Evolutionary conservation across 768 basidiomycete species (phyloP).

Genomic region (Phanerochaete sordida): DNA sequence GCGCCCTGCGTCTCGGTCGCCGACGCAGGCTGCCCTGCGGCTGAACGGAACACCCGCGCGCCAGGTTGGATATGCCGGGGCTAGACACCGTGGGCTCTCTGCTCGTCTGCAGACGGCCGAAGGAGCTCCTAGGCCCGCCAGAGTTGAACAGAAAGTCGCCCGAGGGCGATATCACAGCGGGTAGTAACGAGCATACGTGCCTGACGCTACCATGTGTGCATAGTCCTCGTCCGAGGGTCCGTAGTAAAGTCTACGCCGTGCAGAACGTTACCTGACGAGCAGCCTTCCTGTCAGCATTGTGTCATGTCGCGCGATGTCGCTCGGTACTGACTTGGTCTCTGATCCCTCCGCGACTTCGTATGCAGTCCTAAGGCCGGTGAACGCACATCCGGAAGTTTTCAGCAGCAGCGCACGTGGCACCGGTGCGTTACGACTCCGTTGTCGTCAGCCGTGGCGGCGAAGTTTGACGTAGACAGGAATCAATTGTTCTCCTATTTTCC

Average conservation of each 20-base stretch:
- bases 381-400: not conserved
- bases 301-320: not conserved
- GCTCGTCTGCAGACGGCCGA: not conserved
- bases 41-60: not conserved
- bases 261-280: not conserved
- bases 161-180: not conserved
- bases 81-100: not conserved
- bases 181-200: not conserved
- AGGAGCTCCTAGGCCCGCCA: not conserved
- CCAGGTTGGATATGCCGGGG: not conserved
- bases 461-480: not conserved
- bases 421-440: not conserved
- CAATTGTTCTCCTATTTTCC: not conserved
- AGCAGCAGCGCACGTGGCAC: not conserved
- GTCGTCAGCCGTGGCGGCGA: not conserved
- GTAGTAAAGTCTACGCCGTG: not conserved
- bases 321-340: not conserved
- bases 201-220: no score
- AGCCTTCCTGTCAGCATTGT: not conserved
- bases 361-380: not conserved
- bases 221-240: not conserved
- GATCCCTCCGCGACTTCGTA: no score
- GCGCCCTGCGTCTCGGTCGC: not conserved
- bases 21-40: not conserved
- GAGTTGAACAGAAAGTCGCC: not conserved